Conservation (phyloP, 1,284 basidiomycete genomes). For the Dichomitus squalens region DNA sequence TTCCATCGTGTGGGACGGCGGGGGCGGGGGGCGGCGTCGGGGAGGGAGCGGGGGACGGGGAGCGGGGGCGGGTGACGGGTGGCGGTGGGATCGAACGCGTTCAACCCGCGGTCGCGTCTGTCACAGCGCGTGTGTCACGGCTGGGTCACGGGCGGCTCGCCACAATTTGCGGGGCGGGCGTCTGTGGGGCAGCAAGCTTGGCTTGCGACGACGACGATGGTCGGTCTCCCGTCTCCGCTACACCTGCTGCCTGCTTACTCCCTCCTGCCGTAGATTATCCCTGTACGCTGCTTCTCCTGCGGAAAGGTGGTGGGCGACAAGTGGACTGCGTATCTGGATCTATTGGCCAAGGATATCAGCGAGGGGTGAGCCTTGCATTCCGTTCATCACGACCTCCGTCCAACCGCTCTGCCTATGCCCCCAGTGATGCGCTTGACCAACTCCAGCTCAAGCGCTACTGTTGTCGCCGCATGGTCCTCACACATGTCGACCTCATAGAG, state of each 20-base stretch:
- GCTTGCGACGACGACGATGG: too few relatives aligned
- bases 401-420: background rate
- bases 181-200: too few relatives aligned
- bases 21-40: background rate
- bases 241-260: background rate
- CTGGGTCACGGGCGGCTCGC: too few relatives aligned
- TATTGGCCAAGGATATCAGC: constrained; percentile 75
- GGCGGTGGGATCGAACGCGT: constrained; percentile 4
- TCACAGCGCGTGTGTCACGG: constrained; percentile 25
- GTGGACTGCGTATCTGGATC: constrained; percentile 84
- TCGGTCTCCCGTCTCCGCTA: too few relatives aligned
- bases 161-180: too few relatives aligned
- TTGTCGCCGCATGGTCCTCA: constrained; percentile 96
- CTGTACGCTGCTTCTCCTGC: constrained; percentile 89
- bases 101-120: constrained; percentile 21
- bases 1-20: constrained; percentile 22
- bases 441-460: constrained; percentile 94
- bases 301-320: constrained; percentile 95
- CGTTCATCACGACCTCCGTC: background rate
- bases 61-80: background rate
- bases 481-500: constrained; percentile 96
- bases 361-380: constrained; percentile 73
- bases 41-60: background rate
- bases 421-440: constrained; percentile 89
- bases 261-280: constrained; percentile 64